A percentile compares a stretch with the other conserved stretches of the same genome.
phyloP scores from a whole-genome alignment of 208 protist genomes.

The Naegleria fowleri region DNA sequence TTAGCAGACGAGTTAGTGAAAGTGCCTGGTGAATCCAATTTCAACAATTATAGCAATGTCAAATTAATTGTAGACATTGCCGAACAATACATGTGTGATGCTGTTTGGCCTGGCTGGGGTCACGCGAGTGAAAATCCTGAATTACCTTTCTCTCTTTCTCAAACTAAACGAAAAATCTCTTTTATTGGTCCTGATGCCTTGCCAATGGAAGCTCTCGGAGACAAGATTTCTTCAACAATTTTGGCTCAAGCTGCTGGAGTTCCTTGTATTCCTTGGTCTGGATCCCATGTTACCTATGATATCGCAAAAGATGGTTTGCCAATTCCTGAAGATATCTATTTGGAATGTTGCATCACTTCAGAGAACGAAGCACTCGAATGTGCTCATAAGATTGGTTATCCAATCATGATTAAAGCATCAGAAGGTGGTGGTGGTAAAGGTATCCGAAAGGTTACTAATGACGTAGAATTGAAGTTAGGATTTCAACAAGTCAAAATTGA shows the following conservation, averaged over 20 bases:
- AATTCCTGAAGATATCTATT: conserved; percentile 70
- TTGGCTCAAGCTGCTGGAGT: conserved; percentile 91
- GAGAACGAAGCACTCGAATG: conserved; percentile 75
- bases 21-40: conserved; percentile 91
- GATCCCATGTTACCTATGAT: conserved; percentile 50
- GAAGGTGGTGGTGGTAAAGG: conserved; percentile 96
- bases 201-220: conserved; percentile 84
- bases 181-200: conserved; percentile 56
- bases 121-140: conserved; percentile 96
- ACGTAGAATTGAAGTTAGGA: conserved; percentile 51
- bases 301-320: conserved; percentile 30
- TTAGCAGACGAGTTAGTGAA: conserved; percentile 85
- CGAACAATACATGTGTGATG: conserved; percentile 77
- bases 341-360: conserved; percentile 76
- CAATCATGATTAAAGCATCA: conserved; percentile 97
- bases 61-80: conserved; percentile 93
- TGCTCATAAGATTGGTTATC: conserved; percentile 83
- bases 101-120: conserved; percentile 97
- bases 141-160: conserved; percentile 65
- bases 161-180: conserved; percentile 22
- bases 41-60: conserved; percentile 98
- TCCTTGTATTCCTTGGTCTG: conserved; percentile 84
- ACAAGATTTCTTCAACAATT: conserved; percentile 96
- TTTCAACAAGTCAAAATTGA: conserved; percentile 69
- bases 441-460: conserved; percentile 77